These are phyloP conservation scores for Dryas integrifolia DNA, from an alignment of 331 rosid species.

Conservation along the genomic window DNA sequence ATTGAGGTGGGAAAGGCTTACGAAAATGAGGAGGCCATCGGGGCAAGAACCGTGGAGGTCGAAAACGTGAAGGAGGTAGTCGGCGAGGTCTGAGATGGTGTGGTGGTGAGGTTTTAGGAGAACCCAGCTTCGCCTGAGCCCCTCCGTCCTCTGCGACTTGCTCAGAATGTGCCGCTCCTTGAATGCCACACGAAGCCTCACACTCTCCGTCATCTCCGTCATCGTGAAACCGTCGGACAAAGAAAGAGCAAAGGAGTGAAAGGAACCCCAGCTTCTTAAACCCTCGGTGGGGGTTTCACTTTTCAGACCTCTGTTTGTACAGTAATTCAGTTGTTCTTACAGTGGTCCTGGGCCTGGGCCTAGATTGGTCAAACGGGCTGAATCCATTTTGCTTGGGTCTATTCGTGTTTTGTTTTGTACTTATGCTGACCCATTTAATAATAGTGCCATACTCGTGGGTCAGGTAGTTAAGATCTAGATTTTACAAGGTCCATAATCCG, in stretches of 20 bases:
- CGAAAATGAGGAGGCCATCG: slow-evolving; percentile 64
- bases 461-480: too few relatives aligned
- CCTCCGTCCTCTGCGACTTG: slow-evolving; percentile 56
- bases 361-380: background rate
- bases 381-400: too few relatives aligned
- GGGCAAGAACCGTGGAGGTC: slow-evolving; percentile 64
- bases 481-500: too few relatives aligned
- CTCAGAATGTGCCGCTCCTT: slow-evolving; percentile 45
- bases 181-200: slow-evolving; percentile 71
- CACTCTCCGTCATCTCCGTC: slow-evolving; percentile 43
- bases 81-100: slow-evolving; percentile 66
- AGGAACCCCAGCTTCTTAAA: background rate
- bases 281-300: slow-evolving; percentile 12
- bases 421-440: too few relatives aligned
- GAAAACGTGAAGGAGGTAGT: slow-evolving; percentile 46
- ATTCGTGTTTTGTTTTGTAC: too few relatives aligned
- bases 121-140: slow-evolving; percentile 74
- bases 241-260: background rate
- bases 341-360: background rate
- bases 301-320: background rate
- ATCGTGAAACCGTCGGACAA: background rate
- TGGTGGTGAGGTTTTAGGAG: slow-evolving; percentile 61
- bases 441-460: too few relatives aligned
- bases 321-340: background rate
- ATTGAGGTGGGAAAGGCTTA: slow-evolving; percentile 25